phyloP scores from a whole-genome alignment of 202 grass and related monocot species.

The Bolboschoenoplectus hybrid region DNA sequence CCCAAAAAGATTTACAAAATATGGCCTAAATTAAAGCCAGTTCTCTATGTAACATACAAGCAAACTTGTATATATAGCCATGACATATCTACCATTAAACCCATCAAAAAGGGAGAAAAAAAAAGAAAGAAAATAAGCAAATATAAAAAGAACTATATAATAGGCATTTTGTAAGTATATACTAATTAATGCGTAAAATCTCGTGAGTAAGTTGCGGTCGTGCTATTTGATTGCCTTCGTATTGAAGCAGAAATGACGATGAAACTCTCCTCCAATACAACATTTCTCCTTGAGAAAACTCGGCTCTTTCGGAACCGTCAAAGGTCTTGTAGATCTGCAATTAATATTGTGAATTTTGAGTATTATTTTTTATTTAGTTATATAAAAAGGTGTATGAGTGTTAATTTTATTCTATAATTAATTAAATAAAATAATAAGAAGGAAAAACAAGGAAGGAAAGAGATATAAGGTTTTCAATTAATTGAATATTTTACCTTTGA shows the following conservation, averaged over 20 bases:
- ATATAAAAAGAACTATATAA: background rate
- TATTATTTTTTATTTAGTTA: background rate
- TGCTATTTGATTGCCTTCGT: conserved; percentile 59
- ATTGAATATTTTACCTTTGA: conserved; percentile 59
- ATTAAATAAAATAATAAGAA: background rate
- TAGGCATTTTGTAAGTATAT: background rate
- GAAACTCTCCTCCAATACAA: conserved; percentile 79
- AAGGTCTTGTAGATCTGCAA: conserved; percentile 67
- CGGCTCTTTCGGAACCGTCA: conserved; percentile 82
- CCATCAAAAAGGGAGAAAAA: conserved; percentile 29
- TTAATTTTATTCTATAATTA: background rate
- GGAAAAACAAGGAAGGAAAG: background rate
- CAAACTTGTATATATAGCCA: background rate
- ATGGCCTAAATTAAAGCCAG: conserved; percentile 17
- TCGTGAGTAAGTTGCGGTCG: background rate
- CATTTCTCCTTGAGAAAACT: conserved; percentile 80
- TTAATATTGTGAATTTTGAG: background rate
- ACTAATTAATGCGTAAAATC: background rate
- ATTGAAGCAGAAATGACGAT: conserved; percentile 74
- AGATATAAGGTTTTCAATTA: background rate
- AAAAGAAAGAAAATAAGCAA: background rate
- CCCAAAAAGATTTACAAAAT: conserved; percentile 12
- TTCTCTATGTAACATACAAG: conserved; percentile 26
- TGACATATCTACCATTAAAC: background rate
- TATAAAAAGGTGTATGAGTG: background rate